Base-by-base conservation (phyloP, 2,329 filamentous ascomycete species). In the Incumbomyces delicatus region DNA sequence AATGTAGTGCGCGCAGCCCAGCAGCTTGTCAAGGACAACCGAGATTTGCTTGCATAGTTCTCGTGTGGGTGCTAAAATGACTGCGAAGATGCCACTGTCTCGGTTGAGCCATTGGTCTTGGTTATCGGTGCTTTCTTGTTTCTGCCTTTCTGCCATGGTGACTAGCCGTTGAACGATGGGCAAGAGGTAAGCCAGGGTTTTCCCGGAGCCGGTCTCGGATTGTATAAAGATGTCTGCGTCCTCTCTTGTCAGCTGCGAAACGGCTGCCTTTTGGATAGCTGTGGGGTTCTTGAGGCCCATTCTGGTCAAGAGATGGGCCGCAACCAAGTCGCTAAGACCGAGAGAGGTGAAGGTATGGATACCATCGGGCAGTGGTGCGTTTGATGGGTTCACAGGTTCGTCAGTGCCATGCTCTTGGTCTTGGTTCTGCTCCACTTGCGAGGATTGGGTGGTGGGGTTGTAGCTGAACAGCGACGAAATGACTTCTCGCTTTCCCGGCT, bases 41-140 rank as follows among this genome's bases (percentile, higher is more conserved):
- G 87, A 83, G 48, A 95, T 96, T 67, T 98, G 92, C 64, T 92
- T 92, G 63, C 88, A 94, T 54, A 98, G 64, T 66, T 98, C 92
- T 62, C 92, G 79, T 1, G 92, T 98, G 1, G 92, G 92, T 0
- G 90, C 88, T 41, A 98, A 72, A n/a, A 98, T 76, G 47, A 98
- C 85, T 22, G 89, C 92, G 62, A 96, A 96, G 11, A 96, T 69
- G 1, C 92, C 92, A 10, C 88, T 94, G 58, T 90, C 81, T 54
- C 92, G 76, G 58, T 88, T 82, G 38, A 95, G 77, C 18, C 53
- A 53, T 56, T 30, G 59, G 53, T 55, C 59, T 47, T 65, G 61
- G 44, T 61, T 57, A 30, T 57, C 58, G 52, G 63, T 53, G 46
- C 63, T 60, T 13, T 67, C 69, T 58, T 63, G 58, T 65, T 69